Conservation (phyloP, 2,329 filamentous ascomycete species). For the Rhinocladiella similis region DNA sequence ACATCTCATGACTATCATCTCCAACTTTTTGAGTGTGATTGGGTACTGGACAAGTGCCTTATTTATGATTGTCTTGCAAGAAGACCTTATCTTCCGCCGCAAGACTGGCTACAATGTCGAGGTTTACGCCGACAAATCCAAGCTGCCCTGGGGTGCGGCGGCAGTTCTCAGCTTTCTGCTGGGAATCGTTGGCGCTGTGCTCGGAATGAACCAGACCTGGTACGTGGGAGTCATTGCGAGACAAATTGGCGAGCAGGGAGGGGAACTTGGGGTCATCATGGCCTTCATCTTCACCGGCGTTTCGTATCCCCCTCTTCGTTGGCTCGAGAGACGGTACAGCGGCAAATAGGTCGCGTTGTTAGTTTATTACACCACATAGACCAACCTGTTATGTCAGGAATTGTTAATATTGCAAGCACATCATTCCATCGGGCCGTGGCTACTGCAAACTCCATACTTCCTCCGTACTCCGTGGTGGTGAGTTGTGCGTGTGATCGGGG, state of each 20-base stretch:
- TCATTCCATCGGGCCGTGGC: no score
- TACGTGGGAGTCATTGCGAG: slow-evolving; percentile 40
- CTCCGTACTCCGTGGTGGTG: no score
- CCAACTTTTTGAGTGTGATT: slow-evolving; percentile 48
- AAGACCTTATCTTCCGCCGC: slow-evolving; percentile 45
- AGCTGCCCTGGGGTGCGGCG: slow-evolving; percentile 44
- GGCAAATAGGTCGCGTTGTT: not conserved
- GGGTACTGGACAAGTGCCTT: slow-evolving; percentile 43
- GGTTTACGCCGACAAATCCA: slow-evolving; percentile 39
- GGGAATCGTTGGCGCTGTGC: slow-evolving; percentile 42
- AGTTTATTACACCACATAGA: no score
- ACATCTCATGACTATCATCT: slow-evolving; percentile 45
- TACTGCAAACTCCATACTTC: no score
- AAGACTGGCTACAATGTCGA: slow-evolving; percentile 42
- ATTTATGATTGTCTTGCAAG: slow-evolving; percentile 39
- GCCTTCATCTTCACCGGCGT: slow-evolving; percentile 37
- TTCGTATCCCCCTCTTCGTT: slow-evolving; percentile 37
- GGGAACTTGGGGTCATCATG: slow-evolving; percentile 41
- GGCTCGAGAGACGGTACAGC: slow-evolving; percentile 30
- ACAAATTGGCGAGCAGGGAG: slow-evolving; percentile 34
- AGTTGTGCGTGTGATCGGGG: no score
- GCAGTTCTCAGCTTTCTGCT: slow-evolving; percentile 39
- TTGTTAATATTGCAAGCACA: no score
- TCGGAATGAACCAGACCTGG: slow-evolving; percentile 44
- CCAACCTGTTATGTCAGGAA: no score